Conservation (phyloP, 148 eudicot genomes). For the Talinum fruticosum region DNA sequence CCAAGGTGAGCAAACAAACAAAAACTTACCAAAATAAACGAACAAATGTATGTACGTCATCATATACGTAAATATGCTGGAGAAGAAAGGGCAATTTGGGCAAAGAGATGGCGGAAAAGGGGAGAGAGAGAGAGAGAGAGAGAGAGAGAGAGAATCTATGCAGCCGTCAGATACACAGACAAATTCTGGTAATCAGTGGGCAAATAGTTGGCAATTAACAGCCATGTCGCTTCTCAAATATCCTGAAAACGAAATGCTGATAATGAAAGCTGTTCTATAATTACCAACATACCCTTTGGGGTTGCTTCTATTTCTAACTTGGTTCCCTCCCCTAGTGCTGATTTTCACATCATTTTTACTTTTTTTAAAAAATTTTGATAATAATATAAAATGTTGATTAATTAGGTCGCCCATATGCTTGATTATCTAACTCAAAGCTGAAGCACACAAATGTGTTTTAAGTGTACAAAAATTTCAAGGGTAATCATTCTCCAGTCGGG, state of each 20-base stretch:
- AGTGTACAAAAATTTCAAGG: too few species aligned
- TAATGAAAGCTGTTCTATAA: background rate
- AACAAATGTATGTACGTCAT: background rate
- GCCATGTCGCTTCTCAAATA: conserved; percentile 26
- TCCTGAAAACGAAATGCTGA: background rate
- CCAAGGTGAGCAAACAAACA: too few species aligned
- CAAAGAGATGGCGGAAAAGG: background rate
- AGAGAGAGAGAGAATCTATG: conserved; percentile 15
- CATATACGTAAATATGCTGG: background rate
- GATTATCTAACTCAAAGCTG: too few species aligned
- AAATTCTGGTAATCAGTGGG: conserved; percentile 27
- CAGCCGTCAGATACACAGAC: conserved; percentile 18
- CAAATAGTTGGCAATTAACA: conserved; percentile 22
- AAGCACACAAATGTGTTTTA: too few species aligned
- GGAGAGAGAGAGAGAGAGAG: too few species aligned
- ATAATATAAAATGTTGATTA: too few species aligned
- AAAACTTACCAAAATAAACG: too few species aligned
- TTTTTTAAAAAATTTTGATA: too few species aligned
- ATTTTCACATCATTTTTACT: background rate
- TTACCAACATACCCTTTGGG: conserved; percentile 8
- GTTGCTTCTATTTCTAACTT: background rate
- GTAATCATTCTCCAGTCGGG: too few species aligned
- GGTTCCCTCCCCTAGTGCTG: background rate
- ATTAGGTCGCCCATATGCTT: too few species aligned
- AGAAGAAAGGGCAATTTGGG: background rate